phyloP scores from a whole-genome alignment of 768 basidiomycete species.

The Candolleomyces aberdarensis region DNA sequence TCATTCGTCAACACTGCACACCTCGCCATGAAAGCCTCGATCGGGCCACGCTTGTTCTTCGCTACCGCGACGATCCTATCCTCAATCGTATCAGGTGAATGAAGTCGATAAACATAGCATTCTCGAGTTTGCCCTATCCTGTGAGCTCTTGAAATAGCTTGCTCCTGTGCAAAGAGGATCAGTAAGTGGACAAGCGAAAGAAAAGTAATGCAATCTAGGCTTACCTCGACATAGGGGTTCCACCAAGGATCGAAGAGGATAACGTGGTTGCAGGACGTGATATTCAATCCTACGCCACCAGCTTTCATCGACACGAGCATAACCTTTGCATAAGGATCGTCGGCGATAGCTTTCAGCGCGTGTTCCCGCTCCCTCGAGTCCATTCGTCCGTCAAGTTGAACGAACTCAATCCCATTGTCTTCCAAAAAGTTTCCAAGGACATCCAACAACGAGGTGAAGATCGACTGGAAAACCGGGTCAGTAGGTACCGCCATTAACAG shows the following conservation, averaged over 20 bases:
- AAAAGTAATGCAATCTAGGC: background rate
- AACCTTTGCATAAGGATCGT: background rate
- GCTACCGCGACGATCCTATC: constrained; percentile 2
- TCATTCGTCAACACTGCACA: no score
- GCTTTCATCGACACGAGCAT: constrained; percentile 8
- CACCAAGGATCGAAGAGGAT: constrained; percentile 24
- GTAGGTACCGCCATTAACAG: background rate
- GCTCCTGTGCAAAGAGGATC: constrained; percentile 1
- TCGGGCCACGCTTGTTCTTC: no score
- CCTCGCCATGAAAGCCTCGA: no score
- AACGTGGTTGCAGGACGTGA: constrained; percentile 18
- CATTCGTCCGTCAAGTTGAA: background rate
- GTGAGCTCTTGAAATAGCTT: constrained; percentile 6
- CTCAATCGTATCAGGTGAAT: constrained; percentile 1
- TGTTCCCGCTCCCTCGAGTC: background rate
- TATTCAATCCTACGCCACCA: constrained; percentile 16
- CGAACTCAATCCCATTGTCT: background rate
- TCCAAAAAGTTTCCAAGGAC: background rate
- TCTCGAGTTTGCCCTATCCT: constrained; percentile 1
- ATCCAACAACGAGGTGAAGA: background rate
- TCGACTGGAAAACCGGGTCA: background rate
- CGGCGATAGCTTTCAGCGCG: background rate
- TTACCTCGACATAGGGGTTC: constrained; percentile 21
- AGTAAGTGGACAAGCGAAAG: background rate
- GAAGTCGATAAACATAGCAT: constrained; percentile 2